A percentile compares a stretch with the other conserved stretches of the same genome.
phyloP scores from a whole-genome alignment of 2,329 filamentous ascomycete species.

The Arthrobotrys iridis region DNA sequence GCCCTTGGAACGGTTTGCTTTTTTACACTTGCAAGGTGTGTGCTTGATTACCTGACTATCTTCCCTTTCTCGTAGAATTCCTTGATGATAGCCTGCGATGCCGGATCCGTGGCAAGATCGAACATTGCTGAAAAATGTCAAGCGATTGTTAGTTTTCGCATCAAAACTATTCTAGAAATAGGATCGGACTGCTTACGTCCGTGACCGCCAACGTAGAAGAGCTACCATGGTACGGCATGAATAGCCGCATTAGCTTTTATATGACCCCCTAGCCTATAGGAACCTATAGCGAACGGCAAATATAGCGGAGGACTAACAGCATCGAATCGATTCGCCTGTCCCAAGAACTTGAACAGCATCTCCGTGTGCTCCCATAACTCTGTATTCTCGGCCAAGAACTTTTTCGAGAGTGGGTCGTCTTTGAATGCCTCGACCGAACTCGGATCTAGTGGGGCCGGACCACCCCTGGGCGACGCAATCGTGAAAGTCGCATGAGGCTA shows the following conservation, averaged over 20 bases:
- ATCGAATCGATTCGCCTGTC: slow-evolving; percentile 71
- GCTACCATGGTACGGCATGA: slow-evolving; percentile 54
- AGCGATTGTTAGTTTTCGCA: slow-evolving; percentile 5
- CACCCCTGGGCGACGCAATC: slow-evolving; percentile 72
- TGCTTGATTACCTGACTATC: slow-evolving; percentile 64
- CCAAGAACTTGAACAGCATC: slow-evolving; percentile 68
- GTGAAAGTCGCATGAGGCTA: slow-evolving; percentile 67
- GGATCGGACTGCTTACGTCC: slow-evolving; percentile 65
- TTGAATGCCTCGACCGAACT: slow-evolving; percentile 68
- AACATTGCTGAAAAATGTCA: slow-evolving; percentile 73
- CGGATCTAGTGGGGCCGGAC: slow-evolving; percentile 71
- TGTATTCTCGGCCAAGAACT: slow-evolving; percentile 69
- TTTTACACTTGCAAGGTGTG: slow-evolving; percentile 56
- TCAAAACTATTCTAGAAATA: background rate
- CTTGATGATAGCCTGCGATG: slow-evolving; percentile 70
- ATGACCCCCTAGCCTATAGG: background rate
- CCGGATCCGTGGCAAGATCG: slow-evolving; percentile 70
- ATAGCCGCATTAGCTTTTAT: background rate
- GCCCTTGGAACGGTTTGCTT: too few species aligned
- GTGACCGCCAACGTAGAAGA: slow-evolving; percentile 71
- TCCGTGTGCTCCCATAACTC: slow-evolving; percentile 72
- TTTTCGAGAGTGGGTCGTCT: slow-evolving; percentile 66
- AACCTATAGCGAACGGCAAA: background rate
- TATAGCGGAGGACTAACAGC: slow-evolving; percentile 60
- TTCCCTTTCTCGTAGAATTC: slow-evolving; percentile 72